Base-by-base conservation (phyloP, 169 alveolate genomes). In the Sarcocystis neurona region DNA sequence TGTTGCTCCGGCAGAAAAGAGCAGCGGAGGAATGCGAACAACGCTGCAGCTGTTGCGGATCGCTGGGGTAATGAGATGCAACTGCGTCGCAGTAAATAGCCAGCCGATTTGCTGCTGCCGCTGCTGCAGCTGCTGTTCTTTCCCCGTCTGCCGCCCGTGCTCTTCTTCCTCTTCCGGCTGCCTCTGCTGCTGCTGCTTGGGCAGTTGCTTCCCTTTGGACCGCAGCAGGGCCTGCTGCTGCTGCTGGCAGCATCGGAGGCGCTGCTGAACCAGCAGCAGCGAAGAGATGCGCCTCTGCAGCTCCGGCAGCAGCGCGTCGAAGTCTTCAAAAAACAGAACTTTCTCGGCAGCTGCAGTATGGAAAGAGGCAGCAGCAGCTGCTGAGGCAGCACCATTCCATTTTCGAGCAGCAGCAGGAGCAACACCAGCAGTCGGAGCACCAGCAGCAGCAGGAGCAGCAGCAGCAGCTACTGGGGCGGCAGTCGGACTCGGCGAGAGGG, bases 251-350 rank as follows among this genome's bases (percentile, higher is more conserved):
- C n/a, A n/a, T n/a, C 41, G 82, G 37, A 41, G 12, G 47, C 82
- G 47, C 66, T 53, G 66, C 12, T 15, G 66, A 15, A 15, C 30
- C 47, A 72, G 34, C 34, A 72, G 82, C 3, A 72, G 82, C 47
- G 82, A n/a, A n/a, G 82, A 48, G 56, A 72, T n/a, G 56, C 82
- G 82, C n/a, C 82, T 6, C 53, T 72, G 82, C 18, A 72, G 82
- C 2, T 47, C 1, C 15, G 82, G 82, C n/a, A 53, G 34, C 10
- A 72, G 58, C 32, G 34, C 56, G 56, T 72, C 82, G 56, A 72
- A 0, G 32, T 72, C 82, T 37, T 72, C 82, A 39, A 72, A 23
- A 53, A 72, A 72, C 27, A 72, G 82, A 2, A 53, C 18, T 39
- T n/a, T n/a, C n/a, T n/a, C n/a, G n/a, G 47, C 34, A 18, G 58